phyloP scores from a whole-genome alignment of 495 filamentous ascomycete species.

The Penicillium riverlandense region DNA sequence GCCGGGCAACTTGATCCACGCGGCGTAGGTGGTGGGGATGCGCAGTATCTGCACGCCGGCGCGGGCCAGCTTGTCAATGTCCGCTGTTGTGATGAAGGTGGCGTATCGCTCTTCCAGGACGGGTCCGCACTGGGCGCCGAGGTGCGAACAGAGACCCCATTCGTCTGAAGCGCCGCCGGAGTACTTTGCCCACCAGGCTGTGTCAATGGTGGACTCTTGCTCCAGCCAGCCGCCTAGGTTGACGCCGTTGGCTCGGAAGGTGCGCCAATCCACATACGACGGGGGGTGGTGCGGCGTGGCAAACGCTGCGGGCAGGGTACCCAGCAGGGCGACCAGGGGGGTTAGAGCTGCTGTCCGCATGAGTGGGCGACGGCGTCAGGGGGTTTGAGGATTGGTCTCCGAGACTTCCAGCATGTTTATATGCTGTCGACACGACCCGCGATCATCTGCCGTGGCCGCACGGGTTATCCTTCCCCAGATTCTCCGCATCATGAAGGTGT shows the following conservation, averaged over 20 bases:
- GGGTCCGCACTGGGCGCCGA: constrained; percentile 13
- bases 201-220: constrained; percentile 27
- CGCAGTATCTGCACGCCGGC: constrained; percentile 19
- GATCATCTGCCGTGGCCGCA: too few species aligned
- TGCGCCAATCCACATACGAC: constrained; percentile 19
- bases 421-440: too few species aligned
- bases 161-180: constrained; percentile 17
- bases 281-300: background rate
- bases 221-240: constrained; percentile 30
- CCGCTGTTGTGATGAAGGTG: constrained; percentile 20
- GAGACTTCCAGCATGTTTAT: too few species aligned
- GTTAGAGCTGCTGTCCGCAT: background rate
- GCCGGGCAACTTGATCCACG: constrained; percentile 21
- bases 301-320: background rate
- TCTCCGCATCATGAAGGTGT: background rate
- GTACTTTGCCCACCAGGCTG: constrained; percentile 16
- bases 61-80: constrained; percentile 20
- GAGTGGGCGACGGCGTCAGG: background rate
- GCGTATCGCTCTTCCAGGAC: constrained; percentile 23
- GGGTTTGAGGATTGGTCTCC: too few species aligned
- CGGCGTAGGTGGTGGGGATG: constrained; percentile 23
- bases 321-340: background rate
- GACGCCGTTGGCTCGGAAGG: constrained; percentile 18
- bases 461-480: background rate
- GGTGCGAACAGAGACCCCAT: constrained; percentile 21